Conservation (phyloP, 106 monocot species). For the Phalaenopsis aphrodite region DNA sequence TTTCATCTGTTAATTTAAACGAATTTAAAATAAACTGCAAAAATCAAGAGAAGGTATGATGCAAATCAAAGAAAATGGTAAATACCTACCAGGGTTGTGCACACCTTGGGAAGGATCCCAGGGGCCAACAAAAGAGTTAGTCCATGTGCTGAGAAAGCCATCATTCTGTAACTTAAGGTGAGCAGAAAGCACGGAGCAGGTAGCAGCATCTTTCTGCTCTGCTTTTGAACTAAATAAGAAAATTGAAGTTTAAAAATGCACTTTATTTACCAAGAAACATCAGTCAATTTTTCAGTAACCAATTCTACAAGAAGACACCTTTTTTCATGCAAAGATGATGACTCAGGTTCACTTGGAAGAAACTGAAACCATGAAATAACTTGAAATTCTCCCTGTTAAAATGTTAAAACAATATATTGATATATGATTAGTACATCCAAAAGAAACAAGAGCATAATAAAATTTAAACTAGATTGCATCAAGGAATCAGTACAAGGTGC, state of each 20-base stretch:
- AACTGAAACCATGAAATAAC: constrained; percentile 92
- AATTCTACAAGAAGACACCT: constrained; percentile 29
- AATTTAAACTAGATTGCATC: background rate
- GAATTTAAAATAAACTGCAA: background rate
- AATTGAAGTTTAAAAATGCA: background rate
- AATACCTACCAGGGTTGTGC: constrained; percentile 79
- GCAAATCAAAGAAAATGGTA: background rate
- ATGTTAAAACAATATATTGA: background rate
- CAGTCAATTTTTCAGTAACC: background rate
- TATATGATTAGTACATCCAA: background rate
- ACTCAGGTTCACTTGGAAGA: constrained; percentile 69
- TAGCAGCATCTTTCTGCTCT: constrained; percentile 74
- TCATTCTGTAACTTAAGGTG: constrained; percentile 78
- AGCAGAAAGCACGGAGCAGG: constrained; percentile 49
- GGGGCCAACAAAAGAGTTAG: constrained; percentile 96
- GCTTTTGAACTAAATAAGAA: constrained; percentile 34
- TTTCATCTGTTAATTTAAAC: constrained; percentile 64
- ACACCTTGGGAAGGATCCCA: constrained; percentile 99
- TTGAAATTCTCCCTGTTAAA: constrained; percentile 76
- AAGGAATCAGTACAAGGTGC: background rate
- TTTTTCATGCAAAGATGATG: constrained; percentile 44
- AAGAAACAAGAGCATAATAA: background rate
- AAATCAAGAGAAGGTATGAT: background rate
- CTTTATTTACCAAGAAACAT: background rate
- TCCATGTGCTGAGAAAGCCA: constrained; percentile 92